These are phyloP conservation scores for Torulaspora franciscae DNA, from an alignment of 805 yeast species.

Conservation along the genomic window DNA sequence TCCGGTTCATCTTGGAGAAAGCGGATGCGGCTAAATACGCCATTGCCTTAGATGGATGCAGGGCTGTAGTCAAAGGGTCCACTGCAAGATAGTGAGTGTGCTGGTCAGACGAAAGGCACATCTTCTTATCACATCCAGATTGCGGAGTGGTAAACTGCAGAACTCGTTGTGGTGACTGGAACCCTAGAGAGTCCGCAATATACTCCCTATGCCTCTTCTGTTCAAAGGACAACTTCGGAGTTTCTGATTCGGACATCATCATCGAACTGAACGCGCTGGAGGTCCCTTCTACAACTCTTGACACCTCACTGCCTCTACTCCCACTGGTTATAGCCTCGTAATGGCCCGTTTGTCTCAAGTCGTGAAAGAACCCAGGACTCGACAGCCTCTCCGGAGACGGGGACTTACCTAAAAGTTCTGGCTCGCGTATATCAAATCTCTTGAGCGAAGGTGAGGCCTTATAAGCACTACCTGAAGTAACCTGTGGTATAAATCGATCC, in stretches of 20 bases:
- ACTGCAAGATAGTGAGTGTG: constrained; percentile 11
- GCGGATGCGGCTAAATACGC: constrained; percentile 15
- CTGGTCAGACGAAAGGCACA: constrained; percentile 1
- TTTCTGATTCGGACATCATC: background rate
- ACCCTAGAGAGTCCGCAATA: constrained; percentile 50
- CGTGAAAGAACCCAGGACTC: constrained; percentile 32
- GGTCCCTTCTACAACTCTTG: constrained; percentile 1
- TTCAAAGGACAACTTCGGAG: constrained; percentile 8
- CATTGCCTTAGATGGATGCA: constrained; percentile 22
- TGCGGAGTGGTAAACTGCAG: constrained; percentile 30
- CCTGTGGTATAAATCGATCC: constrained; percentile 41
- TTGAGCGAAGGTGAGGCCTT: constrained; percentile 23
- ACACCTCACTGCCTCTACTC: constrained; percentile 1
- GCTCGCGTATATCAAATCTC: constrained; percentile 13
- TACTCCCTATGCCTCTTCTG: constrained; percentile 33
- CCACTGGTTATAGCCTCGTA: constrained; percentile 20
- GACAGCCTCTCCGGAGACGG: constrained; percentile 29
- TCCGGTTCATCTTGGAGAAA: constrained; percentile 12
- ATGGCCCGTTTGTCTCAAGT: constrained; percentile 24
- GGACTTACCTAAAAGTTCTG: constrained; percentile 16
- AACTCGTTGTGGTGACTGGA: constrained; percentile 40
- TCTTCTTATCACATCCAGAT: background rate
- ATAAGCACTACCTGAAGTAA: constrained; percentile 31
- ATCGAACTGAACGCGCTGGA: background rate
- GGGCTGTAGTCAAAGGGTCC: constrained; percentile 21